Evolutionary conservation across 2,329 filamentous ascomycete genomes (phyloP), one percentile per base, ranked within the genome.

Genomic region (Aspergillus persii): DNA sequence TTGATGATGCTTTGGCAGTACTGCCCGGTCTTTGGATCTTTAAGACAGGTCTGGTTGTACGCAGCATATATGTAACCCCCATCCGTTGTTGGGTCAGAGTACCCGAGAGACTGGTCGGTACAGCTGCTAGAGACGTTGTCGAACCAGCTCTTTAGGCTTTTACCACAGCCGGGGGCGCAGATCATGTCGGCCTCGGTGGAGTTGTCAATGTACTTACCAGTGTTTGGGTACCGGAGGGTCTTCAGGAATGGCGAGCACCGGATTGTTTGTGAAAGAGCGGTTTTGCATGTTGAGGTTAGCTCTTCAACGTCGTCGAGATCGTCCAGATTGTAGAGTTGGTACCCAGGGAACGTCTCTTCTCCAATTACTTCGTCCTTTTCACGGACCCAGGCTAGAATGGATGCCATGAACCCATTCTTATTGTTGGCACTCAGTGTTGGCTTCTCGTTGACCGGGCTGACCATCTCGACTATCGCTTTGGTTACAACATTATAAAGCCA

Each of bases 401-500:
- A 69, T 1, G 65, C 65, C 26, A 61, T 52, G 49, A 57, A 66
- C 8, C 66, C 67, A 30, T 68, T 69, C 4, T 49, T 50, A 15
- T 63, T 67, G 18, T 68, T 56, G 2, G 29, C 33, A 6, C 64
- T 60, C 12, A 53, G 51, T 0, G 63, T 68, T 3, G 63, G 46
- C 2, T 33, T 31, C 15, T 60, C 62, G 4, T 58, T 53, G 23
- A 58, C 51, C 18, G 69, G 68, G 23, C 53, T 60, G 4, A 71
- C 56, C 57, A 68, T 65, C 52, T 68, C 61, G 2, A 63, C 51
- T 15, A 65, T 64, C 2, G 49, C 68, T 54, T 68, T 68, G 1
- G 68, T 70, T 15, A 61, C 60, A 4, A 68, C 50, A 51, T 70
- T 69, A 44, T 65, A 67, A 2, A 70, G 53, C 61, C 63, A 68